Evolutionary conservation across 805 yeast genomes (phyloP), one percentile per base, ranked within the genome.

Genomic region (Ogataea haglerorum): DNA sequence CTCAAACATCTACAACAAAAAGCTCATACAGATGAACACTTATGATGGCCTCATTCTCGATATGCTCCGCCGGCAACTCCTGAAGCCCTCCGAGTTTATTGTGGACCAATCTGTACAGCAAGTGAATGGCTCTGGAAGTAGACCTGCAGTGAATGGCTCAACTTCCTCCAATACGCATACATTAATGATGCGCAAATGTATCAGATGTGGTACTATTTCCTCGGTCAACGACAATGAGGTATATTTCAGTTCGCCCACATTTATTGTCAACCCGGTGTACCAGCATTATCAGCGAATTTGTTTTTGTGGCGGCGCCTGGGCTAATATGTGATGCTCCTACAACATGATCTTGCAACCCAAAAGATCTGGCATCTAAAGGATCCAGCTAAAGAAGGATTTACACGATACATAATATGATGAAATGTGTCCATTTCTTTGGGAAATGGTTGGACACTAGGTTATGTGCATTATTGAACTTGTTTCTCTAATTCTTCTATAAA

Each of bases 241-340:
- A 2, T 47, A 53, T 7, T 54, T 49, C 35, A 42, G 40, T 23
- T 38, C 69, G 50, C 51, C 57, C 17, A 48, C 56, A 1, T 54
- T 55, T 33, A 49, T 57, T 0, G 46, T 57, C 5, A 54, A 65
- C 22, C 62, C 66, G 19, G 53, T 64, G 8, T 58, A 51, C 30
- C 55, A 53, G 17, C 54, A 62, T 53, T 51, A 70, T 57, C 89
- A 82, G 50, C 67, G 89, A 46, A 77, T 77, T 18, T 85, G 95
- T 61, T 65, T 85, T 25, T 85, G 95, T 60, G 93, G 93, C 0
- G 84, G 86, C 27, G 72, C 80, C 4, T 84, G 91, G 91, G 78
- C 78, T 2, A 73, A 72, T 46, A 31, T 69, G 23, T 58, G 31
- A 40, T 6, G n/a, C 19, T 23, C 7, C 19, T 15, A 12, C 30